A percentile compares a stretch with the other conserved stretches of the same genome.
Conservation (phyloP, 1,139 yeast species). For the Scheffersomyces insectosa region DNA sequence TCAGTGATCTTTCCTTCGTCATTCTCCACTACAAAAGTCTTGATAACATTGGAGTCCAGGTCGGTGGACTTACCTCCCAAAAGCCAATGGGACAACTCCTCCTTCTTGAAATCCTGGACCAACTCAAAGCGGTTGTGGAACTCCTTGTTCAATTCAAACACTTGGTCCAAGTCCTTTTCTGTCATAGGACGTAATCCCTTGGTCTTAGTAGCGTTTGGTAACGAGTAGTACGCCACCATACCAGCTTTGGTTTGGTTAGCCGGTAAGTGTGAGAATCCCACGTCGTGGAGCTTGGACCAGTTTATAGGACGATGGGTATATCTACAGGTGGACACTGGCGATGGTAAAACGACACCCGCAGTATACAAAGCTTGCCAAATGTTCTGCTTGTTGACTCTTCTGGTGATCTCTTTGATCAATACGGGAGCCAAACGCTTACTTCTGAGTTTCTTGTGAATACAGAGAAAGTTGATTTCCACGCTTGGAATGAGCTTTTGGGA, state of each 20-base stretch:
- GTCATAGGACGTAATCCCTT: slow-evolving; percentile 68
- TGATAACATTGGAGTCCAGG: slow-evolving; percentile 54
- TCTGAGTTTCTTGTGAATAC: slow-evolving; percentile 91
- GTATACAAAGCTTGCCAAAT: slow-evolving; percentile 98
- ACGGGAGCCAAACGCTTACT: slow-evolving; percentile 95
- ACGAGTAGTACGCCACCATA: slow-evolving; percentile 77
- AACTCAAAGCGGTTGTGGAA: slow-evolving; percentile 74
- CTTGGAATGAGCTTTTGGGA: slow-evolving; percentile 52
- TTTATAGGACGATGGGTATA: slow-evolving; percentile 93
- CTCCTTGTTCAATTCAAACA: slow-evolving; percentile 54
- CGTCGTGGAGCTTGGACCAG: slow-evolving; percentile 87
- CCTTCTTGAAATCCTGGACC: slow-evolving; percentile 64
- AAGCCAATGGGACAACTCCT: slow-evolving; percentile 84
- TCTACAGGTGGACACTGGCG: slow-evolving; percentile 88
- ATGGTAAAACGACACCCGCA: slow-evolving; percentile 87
- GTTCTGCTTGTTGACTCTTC: slow-evolving; percentile 79
- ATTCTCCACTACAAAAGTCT: slow-evolving; percentile 76
- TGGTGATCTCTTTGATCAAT: slow-evolving; percentile 87
- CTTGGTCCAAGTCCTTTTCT: slow-evolving; percentile 62
- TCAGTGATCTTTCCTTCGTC: slow-evolving; percentile 74
- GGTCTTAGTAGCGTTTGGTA: slow-evolving; percentile 61
- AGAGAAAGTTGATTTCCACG: slow-evolving; percentile 90
- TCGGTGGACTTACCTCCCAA: slow-evolving; percentile 40
- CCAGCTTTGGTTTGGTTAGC: slow-evolving; percentile 71
- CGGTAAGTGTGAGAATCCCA: slow-evolving; percentile 85